Base-by-base conservation (phyloP, 768 basidiomycete genomes). In the Suillus placidus region DNA sequence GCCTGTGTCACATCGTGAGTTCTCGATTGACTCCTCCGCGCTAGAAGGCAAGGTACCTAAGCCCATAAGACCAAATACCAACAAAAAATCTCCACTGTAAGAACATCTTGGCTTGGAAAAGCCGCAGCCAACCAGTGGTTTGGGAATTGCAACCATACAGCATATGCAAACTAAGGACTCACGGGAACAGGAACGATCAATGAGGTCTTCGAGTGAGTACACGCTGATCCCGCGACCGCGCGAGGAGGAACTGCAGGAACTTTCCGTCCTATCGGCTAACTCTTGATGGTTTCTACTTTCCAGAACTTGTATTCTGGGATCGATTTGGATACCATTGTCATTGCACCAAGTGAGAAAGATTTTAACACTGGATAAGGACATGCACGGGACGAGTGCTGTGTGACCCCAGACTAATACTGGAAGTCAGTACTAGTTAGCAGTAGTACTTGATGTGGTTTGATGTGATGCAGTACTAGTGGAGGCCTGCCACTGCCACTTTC, bases 281-380 rank as follows among this genome's bases (percentile, higher is more conserved):
- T 26, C 40, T 63, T 35, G 54, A 23, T 52, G 62, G 49, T 62
- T 47, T 71, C 64, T 63, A 68, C 34, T 38, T 23, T 67, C 67
- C 16, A 52, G 58, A 49, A 89, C 67, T 57, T 74, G 71, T 18
- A 89, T 71, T 49, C 80, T 74, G 13, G 78, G 62, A 74, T 87
- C 86, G 61, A 88, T 82, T 65, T 72, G 72, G 54, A 88, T 71
- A 52, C 72, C 75, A 68, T 84, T 82, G 30, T 78, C 71, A 35
- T 72, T 60, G 67, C 86, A 87, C 88, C 88, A 89, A 51, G 73
- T 71, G 6, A 85, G 68, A 20, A 88, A 71, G 51, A 62, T 38
- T 34, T 61, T 13, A 47, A 63, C 60, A 47, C 23, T 70, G 52
- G 63, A 61, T 40, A 69, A 65, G 42, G 72, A 67, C 73, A 78